phyloP scores from a whole-genome alignment of 2,329 filamentous ascomycete genomes.

The Paraconiothyrium sp. region DNA sequence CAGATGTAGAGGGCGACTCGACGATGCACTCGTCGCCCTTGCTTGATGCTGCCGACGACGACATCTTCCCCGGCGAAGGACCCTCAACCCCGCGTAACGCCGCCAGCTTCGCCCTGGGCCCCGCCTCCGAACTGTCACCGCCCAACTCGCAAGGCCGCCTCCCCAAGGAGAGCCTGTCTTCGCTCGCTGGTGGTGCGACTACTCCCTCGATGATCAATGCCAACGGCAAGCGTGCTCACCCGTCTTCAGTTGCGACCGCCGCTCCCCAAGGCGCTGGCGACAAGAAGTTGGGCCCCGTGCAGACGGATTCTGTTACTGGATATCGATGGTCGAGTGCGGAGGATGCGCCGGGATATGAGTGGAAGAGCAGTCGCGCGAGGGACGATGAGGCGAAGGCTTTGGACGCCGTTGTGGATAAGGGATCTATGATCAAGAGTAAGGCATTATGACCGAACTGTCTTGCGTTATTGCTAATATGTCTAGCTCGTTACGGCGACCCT shows the following conservation, averaged over 20 bases:
- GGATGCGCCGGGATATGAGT: constrained; percentile 50
- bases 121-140: constrained; percentile 62
- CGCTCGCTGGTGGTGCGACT: constrained; percentile 23
- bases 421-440: constrained; percentile 46
- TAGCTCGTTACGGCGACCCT: constrained; percentile 49
- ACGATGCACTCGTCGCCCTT: constrained; percentile 61
- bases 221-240: constrained; percentile 48
- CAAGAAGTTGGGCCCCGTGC: constrained; percentile 29
- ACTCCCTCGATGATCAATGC: constrained; percentile 42
- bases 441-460: not conserved
- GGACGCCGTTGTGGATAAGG: constrained; percentile 48
- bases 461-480: constrained; percentile 23
- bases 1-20: constrained; percentile 65
- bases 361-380: constrained; percentile 48
- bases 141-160: constrained; percentile 60
- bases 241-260: constrained; percentile 18
- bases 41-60: constrained; percentile 44
- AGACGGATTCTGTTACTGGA: constrained; percentile 41
- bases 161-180: constrained; percentile 34
- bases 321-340: constrained; percentile 50
- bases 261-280: constrained; percentile 17
- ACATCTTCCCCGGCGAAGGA: constrained; percentile 57
- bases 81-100: constrained; percentile 55
- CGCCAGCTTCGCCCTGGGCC: constrained; percentile 35
- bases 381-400: constrained; percentile 48